Base-by-base conservation (phyloP, 164 flowering plant species). In the Aristolochia fimbriata region DNA sequence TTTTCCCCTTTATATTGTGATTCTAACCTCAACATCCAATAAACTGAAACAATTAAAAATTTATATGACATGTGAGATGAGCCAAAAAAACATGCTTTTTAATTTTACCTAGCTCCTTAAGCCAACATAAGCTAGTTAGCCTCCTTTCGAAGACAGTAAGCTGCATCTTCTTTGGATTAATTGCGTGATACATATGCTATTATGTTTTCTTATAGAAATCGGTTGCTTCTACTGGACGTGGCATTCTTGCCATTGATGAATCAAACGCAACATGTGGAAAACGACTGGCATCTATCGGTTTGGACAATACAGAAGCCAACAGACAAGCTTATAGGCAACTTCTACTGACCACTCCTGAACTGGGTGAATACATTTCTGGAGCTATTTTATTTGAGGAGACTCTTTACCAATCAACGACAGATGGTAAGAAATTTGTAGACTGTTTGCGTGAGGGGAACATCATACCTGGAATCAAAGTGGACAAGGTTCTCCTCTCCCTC, bases 361-460 rank as follows among this genome's bases (percentile, higher is more conserved):
- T 87, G 4, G 96, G 96, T 19, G 84, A 88, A 30, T 84, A 86
- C 59, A 81, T 88, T 52, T 88, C 96, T 68, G 96, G 96, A 51
- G 81, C 96, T 62, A 88, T 88, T 70, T 77, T 88, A 60, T 88
- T 88, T 48, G 96, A 88, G 78, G 96, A 88, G 65, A 88, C 96
- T 9, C 90, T 88, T 19, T 88, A 81, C 79, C 96, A 88, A 69
- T 88, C 96, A 21, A 88, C 96, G 48, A 78, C 81, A 15, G 83
- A 84, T 62, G 96, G 96, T 15, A 84, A 81, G 80, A 84, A 79
- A 69, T 78, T 88, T 66, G 91, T 84, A 57, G 96, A 88, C 59
- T 79, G 83, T 73, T 68, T 84, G 73, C 77, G 62, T 27, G 88
- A 83, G 23, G 71, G 72, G 70, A 84, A 86, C 22, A 86, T 88